Conservation (phyloP, 2,329 filamentous ascomycete species). For the Trichoderma sp. region DNA sequence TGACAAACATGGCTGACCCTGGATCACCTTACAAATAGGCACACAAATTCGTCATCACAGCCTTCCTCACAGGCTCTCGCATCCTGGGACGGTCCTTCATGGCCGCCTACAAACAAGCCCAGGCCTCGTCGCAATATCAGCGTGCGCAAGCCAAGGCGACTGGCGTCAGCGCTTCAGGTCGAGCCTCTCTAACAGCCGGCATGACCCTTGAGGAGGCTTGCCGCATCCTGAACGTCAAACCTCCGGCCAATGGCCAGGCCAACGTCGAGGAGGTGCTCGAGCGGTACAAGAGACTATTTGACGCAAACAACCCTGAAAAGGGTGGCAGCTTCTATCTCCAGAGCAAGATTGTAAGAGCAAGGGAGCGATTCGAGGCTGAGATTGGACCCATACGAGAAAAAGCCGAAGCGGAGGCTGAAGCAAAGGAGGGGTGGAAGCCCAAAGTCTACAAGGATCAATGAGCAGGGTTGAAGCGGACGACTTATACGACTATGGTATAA, state of each 20-base stretch:
- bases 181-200: conserved; percentile 62
- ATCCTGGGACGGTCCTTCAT: conserved; percentile 91
- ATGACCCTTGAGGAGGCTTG: conserved; percentile 96
- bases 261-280: conserved; percentile 79
- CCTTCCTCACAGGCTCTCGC: conserved; percentile 85
- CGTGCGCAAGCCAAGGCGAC: conserved; percentile 66
- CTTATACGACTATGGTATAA: conserved; percentile 3
- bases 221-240: conserved; percentile 94
- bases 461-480: conserved; percentile 7
- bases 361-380: conserved; percentile 90
- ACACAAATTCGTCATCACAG: conserved; percentile 85
- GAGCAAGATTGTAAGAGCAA: conserved; percentile 90
- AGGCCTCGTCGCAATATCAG: conserved; percentile 80
- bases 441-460: conserved; percentile 87
- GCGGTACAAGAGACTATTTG: conserved; percentile 92
- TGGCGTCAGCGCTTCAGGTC: conserved; percentile 55
- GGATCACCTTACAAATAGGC: conserved; percentile 56
- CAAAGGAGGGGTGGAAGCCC: conserved; percentile 86
- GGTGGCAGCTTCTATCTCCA: conserved; percentile 98
- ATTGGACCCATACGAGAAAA: conserved; percentile 71
- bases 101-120: conserved; percentile 94
- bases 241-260: conserved; percentile 70
- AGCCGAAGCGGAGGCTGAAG: conserved; percentile 72
- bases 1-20: background rate
- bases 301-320: conserved; percentile 91